phyloP scores from a whole-genome alignment of 805 yeast genomes.

The Nakazawaea holstii region DNA sequence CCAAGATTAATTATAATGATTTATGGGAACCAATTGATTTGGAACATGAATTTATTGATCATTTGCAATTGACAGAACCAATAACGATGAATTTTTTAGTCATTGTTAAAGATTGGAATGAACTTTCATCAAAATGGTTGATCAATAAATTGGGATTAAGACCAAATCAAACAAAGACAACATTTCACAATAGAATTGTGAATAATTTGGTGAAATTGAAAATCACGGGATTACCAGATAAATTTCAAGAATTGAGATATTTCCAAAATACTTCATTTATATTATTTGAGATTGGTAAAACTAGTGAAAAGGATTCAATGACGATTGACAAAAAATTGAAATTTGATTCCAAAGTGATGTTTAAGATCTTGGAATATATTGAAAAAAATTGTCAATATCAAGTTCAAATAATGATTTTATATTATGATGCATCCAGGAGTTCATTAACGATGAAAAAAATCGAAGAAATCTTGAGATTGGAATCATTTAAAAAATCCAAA shows the following conservation, averaged over 20 bases:
- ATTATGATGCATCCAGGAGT: constrained; percentile 1
- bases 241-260: constrained; percentile 28
- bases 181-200: constrained; percentile 24
- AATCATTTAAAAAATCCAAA: not conserved
- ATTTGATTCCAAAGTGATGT: constrained; percentile 15
- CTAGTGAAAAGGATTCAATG: constrained; percentile 13
- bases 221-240: constrained; percentile 37
- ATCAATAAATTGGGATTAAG: constrained; percentile 35
- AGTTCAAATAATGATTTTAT: constrained; percentile 13
- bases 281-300: constrained; percentile 48
- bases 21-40: constrained; percentile 31
- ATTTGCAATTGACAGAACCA: constrained; percentile 20
- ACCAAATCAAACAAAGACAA: constrained; percentile 22
- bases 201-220: constrained; percentile 25
- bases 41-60: constrained; percentile 45
- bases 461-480: not conserved
- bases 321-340: constrained; percentile 8
- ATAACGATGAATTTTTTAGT: constrained; percentile 27
- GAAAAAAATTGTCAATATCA: constrained; percentile 12
- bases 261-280: constrained; percentile 38
- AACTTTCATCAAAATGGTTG: constrained; percentile 43
- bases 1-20: constrained; percentile 15
- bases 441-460: not conserved
- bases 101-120: constrained; percentile 44
- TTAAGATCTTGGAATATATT: constrained; percentile 18